These are phyloP conservation scores for Ogataea minuta DNA, from an alignment of 805 yeast species.

Conservation along the genomic window DNA sequence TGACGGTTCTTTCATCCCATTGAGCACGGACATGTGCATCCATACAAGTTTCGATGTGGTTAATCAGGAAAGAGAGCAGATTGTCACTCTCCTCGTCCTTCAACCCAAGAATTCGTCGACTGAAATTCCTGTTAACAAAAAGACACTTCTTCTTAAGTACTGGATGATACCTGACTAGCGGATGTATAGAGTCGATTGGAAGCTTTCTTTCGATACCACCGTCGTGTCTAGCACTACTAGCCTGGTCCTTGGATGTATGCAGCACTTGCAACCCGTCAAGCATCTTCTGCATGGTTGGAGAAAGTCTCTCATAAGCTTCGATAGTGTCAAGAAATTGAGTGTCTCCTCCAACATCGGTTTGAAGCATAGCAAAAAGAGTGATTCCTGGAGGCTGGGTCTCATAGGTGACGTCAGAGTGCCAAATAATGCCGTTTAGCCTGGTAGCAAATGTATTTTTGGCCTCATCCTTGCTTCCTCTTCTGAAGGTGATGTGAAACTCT, in stretches of 20 bases:
- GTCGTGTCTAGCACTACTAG: constrained; percentile 46
- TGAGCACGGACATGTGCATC: constrained; percentile 68
- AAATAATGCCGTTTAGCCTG: constrained; percentile 41
- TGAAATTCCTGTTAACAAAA: constrained; percentile 58
- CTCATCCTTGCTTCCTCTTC: constrained; percentile 43
- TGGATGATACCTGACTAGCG: constrained; percentile 71
- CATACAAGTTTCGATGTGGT: constrained; percentile 48
- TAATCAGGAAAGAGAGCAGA: constrained; percentile 54
- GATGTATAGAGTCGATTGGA: constrained; percentile 62
- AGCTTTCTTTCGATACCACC: constrained; percentile 70
- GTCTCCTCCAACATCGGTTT: constrained; percentile 63
- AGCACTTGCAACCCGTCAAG: constrained; percentile 61
- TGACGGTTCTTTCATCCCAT: constrained; percentile 71
- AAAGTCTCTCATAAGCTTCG: constrained; percentile 70
- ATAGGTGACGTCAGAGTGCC: constrained; percentile 77
- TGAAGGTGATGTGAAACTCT: constrained; percentile 60
- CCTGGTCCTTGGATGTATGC: constrained; percentile 73
- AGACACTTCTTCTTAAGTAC: constrained; percentile 61
- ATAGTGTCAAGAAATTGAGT: constrained; percentile 72
- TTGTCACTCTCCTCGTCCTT: constrained; percentile 69
- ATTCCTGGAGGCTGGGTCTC: constrained; percentile 72
- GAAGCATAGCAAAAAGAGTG: constrained; percentile 64
- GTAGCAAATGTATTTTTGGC: constrained; percentile 36
- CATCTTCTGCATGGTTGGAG: constrained; percentile 60
- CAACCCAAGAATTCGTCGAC: constrained; percentile 66